phyloP scores from a whole-genome alignment of 2,329 filamentous ascomycete species.

The Pyricularia sp. region DNA sequence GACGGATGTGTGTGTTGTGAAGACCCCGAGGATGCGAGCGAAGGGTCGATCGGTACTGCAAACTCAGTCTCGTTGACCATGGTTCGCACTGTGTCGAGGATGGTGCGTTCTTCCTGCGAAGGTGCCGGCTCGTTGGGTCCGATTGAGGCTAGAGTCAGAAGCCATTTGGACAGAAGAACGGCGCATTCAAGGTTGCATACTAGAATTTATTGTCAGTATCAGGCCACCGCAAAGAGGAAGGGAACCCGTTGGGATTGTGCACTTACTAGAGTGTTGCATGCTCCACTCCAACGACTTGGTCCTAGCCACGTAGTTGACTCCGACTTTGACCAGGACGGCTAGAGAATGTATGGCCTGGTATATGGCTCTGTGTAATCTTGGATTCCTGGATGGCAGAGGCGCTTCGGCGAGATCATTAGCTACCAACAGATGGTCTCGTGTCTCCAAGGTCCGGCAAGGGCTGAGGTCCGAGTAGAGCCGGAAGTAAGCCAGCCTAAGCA shows the following conservation, averaged over 20 bases:
- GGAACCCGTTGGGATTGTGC: not conserved
- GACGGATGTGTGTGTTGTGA: conserved; percentile 16
- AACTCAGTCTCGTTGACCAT: conserved; percentile 56
- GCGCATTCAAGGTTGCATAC: conserved; percentile 56
- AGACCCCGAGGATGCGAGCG: conserved; percentile 29
- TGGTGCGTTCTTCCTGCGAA: conserved; percentile 41
- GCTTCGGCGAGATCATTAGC: conserved; percentile 50
- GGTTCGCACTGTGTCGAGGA: conserved; percentile 45
- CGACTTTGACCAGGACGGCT: conserved; percentile 55
- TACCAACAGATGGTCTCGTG: conserved; percentile 52
- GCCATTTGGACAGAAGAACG: conserved; percentile 50
- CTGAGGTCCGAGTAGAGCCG: conserved; percentile 57
- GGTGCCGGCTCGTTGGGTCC: conserved; percentile 38
- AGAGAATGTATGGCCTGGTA: conserved; percentile 61
- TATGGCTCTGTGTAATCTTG: conserved; percentile 52
- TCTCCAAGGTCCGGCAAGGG: conserved; percentile 53
- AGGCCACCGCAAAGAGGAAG: not conserved
- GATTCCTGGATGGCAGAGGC: conserved; percentile 47
- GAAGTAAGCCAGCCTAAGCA: conserved; percentile 53
- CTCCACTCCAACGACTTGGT: conserved; percentile 54
- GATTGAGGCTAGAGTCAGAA: conserved; percentile 45
- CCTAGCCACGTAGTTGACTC: conserved; percentile 52
- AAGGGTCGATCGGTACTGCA: conserved; percentile 49
- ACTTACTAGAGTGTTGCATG: conserved; percentile 51
- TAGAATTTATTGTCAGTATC: conserved; percentile 11